These are phyloP conservation scores for Saturnispora diversa DNA, from an alignment of 805 yeast species.

Conservation along the genomic window DNA sequence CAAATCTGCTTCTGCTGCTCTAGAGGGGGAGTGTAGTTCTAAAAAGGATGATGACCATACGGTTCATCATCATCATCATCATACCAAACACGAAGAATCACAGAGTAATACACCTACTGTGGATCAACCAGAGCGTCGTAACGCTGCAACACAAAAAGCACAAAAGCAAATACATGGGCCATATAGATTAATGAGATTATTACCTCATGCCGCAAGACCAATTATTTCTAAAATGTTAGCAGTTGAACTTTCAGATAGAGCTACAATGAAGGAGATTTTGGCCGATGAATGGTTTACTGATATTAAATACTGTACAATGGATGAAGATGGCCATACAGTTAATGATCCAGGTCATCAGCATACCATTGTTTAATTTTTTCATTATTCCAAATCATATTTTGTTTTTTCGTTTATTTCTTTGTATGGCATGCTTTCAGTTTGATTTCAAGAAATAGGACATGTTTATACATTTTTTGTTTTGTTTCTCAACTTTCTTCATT, in stretches of 20 bases:
- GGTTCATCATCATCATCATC: no score
- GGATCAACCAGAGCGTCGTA: conserved; percentile 29
- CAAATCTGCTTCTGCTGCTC: no score
- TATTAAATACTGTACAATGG: conserved; percentile 54
- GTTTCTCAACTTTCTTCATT: no score
- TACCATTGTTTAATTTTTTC: conserved; percentile 31
- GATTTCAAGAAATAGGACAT: no score
- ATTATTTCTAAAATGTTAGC: conserved; percentile 57
- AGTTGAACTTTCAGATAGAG: conserved; percentile 53
- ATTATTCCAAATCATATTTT: neutral
- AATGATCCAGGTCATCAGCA: conserved; percentile 45
- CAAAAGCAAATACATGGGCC: conserved; percentile 70
- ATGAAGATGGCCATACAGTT: conserved; percentile 32
- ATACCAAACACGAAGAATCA: conserved; percentile 1
- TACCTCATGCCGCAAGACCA: conserved; percentile 81
- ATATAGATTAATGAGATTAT: conserved; percentile 66
- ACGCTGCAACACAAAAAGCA: conserved; percentile 27
- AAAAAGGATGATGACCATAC: conserved; percentile 2
- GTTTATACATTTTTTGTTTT: no score
- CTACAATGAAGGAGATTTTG: conserved; percentile 57
- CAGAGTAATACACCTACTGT: conserved; percentile 7
- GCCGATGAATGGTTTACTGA: conserved; percentile 64
- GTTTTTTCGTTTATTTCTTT: neutral
- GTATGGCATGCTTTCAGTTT: no score
- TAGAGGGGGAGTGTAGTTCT: no score